Evolutionary conservation across 129 eudicot species (phyloP).

Genomic region (Lactuca saligna): DNA sequence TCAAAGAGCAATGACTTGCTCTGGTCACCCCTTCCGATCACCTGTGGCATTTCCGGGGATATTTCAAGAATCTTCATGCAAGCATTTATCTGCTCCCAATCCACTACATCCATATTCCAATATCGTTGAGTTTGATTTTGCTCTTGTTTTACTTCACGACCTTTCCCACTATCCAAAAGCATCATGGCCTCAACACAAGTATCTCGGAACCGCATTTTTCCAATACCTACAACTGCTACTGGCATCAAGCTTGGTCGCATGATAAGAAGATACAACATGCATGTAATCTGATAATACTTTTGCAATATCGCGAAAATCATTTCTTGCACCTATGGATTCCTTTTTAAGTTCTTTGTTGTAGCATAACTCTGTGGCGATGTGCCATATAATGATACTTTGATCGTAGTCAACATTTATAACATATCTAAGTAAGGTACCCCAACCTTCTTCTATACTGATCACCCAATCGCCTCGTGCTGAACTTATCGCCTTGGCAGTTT

Average conservation of each 20-base stretch:
- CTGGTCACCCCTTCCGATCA: conserved; percentile 38
- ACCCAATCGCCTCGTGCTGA: conserved; percentile 63
- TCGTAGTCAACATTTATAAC: conserved; percentile 42
- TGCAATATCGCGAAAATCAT: conserved; percentile 13
- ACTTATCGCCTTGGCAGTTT: conserved; percentile 51
- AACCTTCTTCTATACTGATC: conserved; percentile 33
- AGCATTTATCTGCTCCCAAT: conserved; percentile 10
- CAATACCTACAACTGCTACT: conserved; percentile 55
- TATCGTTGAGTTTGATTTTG: not conserved
- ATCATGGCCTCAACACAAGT: conserved; percentile 55
- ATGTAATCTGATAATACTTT: conserved; percentile 60
- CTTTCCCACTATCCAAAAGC: conserved; percentile 18
- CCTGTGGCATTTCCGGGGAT: conserved; percentile 36
- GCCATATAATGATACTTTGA: conserved; percentile 59
- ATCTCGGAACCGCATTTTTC: conserved; percentile 52
- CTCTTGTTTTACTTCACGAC: not conserved
- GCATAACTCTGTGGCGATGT: conserved; percentile 61
- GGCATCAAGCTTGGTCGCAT: conserved; percentile 66
- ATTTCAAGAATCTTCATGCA: conserved; percentile 27
- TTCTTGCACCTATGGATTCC: no score
- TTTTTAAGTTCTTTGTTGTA: conserved; percentile 19
- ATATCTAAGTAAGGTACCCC: conserved; percentile 24
- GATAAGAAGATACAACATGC: conserved; percentile 64
- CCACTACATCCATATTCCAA: not conserved
- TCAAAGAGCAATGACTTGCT: conserved; percentile 52